A percentile compares a stretch with the other conserved stretches of the same genome.
Evolutionary conservation across 495 filamentous ascomycete species (phyloP).

Genomic region (Gamarada debralockiae): DNA sequence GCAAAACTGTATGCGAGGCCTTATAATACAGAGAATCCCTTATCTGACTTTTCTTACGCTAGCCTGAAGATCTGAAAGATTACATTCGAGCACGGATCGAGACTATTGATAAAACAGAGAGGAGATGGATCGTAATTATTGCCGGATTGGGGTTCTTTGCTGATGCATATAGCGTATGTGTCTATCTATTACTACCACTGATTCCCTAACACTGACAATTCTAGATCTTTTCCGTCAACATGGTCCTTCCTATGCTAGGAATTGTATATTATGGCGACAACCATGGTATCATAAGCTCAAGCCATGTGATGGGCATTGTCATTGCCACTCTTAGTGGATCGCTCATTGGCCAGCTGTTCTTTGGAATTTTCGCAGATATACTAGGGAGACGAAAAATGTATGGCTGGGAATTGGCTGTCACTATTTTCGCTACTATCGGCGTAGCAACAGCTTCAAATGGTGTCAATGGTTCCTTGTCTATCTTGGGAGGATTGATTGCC

Average conservation of each 20-base stretch:
- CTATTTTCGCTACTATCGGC: conserved; percentile 48
- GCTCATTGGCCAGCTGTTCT: conserved; percentile 55
- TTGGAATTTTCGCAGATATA: conserved; percentile 57
- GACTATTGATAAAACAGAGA: too few relatives aligned
- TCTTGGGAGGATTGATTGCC: conserved; percentile 53
- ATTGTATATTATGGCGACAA: conserved; percentile 45
- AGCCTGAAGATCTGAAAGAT: too few relatives aligned
- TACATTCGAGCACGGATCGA: too few relatives aligned
- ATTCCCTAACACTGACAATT: too few relatives aligned
- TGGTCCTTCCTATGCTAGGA: conserved; percentile 2
- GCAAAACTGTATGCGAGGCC: too few relatives aligned
- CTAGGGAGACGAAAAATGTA: conserved; percentile 60
- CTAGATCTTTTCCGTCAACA: conserved; percentile 1
- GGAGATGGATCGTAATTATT: too few relatives aligned
- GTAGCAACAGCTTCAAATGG: conserved; percentile 37
- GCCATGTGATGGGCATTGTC: conserved; percentile 43
- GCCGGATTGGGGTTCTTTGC: too few relatives aligned
- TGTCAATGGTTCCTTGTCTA: conserved; percentile 40
- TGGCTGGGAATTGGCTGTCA: conserved; percentile 56
- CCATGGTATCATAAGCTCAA: conserved; percentile 24
- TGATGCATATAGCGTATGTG: too few relatives aligned
- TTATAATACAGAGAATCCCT: too few relatives aligned
- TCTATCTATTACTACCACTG: too few relatives aligned
- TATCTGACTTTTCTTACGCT: too few relatives aligned
- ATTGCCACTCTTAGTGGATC: conserved; percentile 54